Percentiles rank a stretch among this genome's conserved stretches.
phyloP scores from a whole-genome alignment of 1,284 basidiomycete genomes.

The Sporisorium reilianum region DNA sequence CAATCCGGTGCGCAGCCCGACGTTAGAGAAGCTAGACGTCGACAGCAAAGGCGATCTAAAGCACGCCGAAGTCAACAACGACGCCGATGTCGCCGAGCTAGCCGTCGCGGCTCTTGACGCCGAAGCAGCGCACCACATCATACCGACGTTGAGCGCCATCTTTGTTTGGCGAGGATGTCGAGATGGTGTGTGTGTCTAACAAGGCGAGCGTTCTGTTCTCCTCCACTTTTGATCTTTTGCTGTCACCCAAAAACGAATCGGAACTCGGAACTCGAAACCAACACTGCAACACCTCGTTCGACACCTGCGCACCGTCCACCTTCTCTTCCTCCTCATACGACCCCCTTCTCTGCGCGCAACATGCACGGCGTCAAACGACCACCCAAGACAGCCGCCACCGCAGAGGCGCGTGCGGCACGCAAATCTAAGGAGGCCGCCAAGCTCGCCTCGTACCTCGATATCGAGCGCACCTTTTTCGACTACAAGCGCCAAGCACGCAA shows the following conservation, averaged over 20 bases:
- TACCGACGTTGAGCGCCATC: constrained; percentile 24
- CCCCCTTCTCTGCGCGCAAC: not conserved
- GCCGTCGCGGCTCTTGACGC: constrained; percentile 1
- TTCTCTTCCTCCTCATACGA: not conserved
- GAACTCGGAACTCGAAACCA: constrained; percentile 11
- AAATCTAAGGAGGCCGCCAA: constrained; percentile 60
- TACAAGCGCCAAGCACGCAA: constrained; percentile 26
- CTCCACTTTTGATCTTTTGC: constrained; percentile 11
- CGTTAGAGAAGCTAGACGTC: not conserved
- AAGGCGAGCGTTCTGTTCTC: not conserved
- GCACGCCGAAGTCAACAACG: not conserved
- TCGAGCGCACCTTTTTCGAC: constrained; percentile 51
- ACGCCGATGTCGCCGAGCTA: not conserved
- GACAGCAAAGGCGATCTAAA: not conserved
- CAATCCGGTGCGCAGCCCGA: not conserved
- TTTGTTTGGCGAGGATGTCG: not conserved
- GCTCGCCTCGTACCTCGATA: constrained; percentile 45
- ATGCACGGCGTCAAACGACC: constrained; percentile 57
- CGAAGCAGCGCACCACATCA: constrained; percentile 9
- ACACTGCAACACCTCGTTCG: constrained; percentile 2
- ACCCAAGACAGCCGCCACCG: constrained; percentile 26
- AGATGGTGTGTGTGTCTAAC: constrained; percentile 5
- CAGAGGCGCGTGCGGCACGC: constrained; percentile 46
- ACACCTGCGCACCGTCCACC: constrained; percentile 1
- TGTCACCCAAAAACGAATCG: not conserved